These are phyloP conservation scores for Fusarium sp. DNA, from an alignment of 2,329 filamentous ascomycete species.

Conservation along the genomic window DNA sequence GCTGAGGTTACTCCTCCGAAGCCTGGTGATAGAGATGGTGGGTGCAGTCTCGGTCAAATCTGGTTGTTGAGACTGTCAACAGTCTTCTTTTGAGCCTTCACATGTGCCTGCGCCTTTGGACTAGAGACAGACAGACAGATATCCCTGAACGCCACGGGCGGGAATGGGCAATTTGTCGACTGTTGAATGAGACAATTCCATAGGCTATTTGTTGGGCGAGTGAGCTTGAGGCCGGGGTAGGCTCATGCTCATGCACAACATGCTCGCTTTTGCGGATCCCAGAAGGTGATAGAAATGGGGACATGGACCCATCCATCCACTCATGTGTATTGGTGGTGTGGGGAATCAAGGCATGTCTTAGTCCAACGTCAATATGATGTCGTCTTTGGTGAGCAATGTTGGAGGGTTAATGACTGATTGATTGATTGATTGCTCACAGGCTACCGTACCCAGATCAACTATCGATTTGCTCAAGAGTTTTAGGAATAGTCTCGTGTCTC, in stretches of 20 bases:
- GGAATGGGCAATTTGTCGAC: constrained; percentile 9
- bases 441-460: constrained; percentile 18
- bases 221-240: constrained; percentile 11
- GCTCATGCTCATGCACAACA: constrained; percentile 35
- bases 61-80: background rate
- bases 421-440: background rate
- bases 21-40: background rate
- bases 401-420: background rate
- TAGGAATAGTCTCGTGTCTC: constrained; percentile 16
- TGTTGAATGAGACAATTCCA: constrained; percentile 3
- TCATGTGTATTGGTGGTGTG: constrained; percentile 29
- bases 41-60: background rate
- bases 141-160: constrained; percentile 13
- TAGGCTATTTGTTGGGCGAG: constrained; percentile 25
- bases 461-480: constrained; percentile 4
- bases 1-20: background rate
- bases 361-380: constrained; percentile 34
- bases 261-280: constrained; percentile 36
- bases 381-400: constrained; percentile 1
- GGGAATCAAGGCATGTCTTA: constrained; percentile 23
- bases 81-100: background rate
- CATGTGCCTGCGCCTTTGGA: background rate
- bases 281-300: constrained; percentile 11
- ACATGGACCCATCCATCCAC: background rate
- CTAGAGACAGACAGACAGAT: background rate